A percentile compares a stretch with the other conserved stretches of the same genome.
Conservation (phyloP, 176 grass and related monocot genomes). For the Hyparrhenia diplandra region DNA sequence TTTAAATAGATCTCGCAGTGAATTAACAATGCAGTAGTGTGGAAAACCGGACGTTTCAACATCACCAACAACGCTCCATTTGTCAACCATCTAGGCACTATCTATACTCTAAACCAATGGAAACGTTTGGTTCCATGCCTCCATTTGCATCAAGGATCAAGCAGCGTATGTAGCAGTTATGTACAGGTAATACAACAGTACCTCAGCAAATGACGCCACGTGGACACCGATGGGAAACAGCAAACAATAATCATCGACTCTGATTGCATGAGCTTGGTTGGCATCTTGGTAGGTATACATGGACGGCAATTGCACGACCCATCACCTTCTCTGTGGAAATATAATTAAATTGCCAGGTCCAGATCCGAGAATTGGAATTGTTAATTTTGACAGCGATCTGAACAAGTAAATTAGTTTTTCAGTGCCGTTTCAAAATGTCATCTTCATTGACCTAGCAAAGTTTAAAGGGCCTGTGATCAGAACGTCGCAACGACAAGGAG, state of each 20-base stretch:
- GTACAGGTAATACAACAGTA: neutral
- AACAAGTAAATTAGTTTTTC: neutral
- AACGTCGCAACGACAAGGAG: neutral
- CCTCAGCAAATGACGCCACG: neutral
- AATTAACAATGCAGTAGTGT: neutral
- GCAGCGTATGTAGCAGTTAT: neutral
- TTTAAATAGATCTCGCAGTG: no score
- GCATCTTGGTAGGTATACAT: neutral
- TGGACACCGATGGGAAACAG: neutral
- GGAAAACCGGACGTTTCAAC: neutral
- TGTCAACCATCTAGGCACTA: constrained; percentile 3
- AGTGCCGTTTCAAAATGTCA: neutral
- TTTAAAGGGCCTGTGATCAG: neutral
- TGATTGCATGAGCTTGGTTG: neutral
- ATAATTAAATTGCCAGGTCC: neutral
- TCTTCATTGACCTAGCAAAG: constrained; percentile 2
- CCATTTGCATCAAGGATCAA: neutral
- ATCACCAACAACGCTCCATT: neutral
- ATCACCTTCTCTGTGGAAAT: neutral
- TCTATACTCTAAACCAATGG: neutral
- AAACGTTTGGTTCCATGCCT: neutral
- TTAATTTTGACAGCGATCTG: constrained; percentile 1
- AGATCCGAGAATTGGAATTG: constrained; percentile 4
- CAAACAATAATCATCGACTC: neutral
- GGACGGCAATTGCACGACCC: neutral